Conservation (phyloP, 2,329 filamentous ascomycete species). For the Colletotrichum liriopes region DNA sequence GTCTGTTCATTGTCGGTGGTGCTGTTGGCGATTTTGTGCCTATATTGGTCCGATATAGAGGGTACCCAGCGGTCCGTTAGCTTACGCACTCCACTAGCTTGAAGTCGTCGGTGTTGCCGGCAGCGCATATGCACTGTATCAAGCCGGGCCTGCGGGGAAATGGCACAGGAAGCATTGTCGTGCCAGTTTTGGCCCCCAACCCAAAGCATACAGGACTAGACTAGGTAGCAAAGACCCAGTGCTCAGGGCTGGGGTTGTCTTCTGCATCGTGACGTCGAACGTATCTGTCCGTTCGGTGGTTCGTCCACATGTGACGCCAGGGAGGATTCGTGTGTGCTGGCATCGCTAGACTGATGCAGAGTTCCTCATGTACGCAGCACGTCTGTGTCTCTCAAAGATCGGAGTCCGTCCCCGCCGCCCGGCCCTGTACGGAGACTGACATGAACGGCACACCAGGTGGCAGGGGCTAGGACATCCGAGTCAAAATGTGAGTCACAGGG, state of each 20-base stretch:
- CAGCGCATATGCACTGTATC: neutral
- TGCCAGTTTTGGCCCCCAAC: neutral
- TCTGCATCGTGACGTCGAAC: constrained; percentile 10
- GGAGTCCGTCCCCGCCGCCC: neutral
- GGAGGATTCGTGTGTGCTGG: neutral
- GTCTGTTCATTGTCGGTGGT: neutral
- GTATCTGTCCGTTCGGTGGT: neutral
- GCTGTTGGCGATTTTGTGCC: neutral
- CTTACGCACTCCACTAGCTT: neutral
- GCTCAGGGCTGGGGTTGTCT: neutral
- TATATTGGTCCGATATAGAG: neutral
- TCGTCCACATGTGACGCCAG: neutral
- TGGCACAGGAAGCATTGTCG: neutral
- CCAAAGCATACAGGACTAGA: neutral
- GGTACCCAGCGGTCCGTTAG: neutral
- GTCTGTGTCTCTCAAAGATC: neutral
- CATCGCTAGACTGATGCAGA: constrained; percentile 6
- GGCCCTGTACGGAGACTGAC: neutral
- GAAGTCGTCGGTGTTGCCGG: constrained; percentile 8
- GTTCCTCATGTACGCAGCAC: neutral
- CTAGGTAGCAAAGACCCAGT: neutral
- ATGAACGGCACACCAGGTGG: neutral
- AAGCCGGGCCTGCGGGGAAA: constrained; percentile 1
- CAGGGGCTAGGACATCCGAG: neutral
- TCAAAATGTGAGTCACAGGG: neutral